phyloP scores from a whole-genome alignment of 176 grass and related monocot genomes.

The Avena insularis region DNA sequence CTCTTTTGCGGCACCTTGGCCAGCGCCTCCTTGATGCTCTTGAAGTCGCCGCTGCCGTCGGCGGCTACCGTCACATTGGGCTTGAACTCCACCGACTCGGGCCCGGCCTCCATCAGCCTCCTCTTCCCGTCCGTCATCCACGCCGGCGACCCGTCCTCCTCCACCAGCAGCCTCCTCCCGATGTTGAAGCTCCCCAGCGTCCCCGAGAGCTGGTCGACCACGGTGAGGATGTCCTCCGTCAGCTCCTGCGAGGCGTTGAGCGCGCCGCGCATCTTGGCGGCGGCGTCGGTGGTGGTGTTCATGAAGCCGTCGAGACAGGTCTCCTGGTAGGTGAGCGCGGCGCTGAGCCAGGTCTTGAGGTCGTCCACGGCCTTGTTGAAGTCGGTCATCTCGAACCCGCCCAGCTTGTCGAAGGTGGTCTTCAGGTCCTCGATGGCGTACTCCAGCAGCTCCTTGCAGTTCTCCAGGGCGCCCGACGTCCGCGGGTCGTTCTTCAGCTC shows the following conservation, averaged over 20 bases:
- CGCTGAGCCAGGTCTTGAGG: slow-evolving; percentile 83
- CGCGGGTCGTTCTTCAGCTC: slow-evolving; percentile 64
- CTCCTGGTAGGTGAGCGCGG: slow-evolving; percentile 78
- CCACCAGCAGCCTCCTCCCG: slow-evolving; percentile 45
- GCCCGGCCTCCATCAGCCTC: slow-evolving; percentile 32
- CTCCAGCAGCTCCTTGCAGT: slow-evolving; percentile 83
- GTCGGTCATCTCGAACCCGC: slow-evolving; percentile 66
- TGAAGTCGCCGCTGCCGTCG: slow-evolving; percentile 72
- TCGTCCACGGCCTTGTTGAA: slow-evolving; percentile 67
- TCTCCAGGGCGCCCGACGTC: slow-evolving; percentile 63
- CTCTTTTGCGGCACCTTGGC: slow-evolving; percentile 47
- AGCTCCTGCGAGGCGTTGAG: slow-evolving; percentile 78
- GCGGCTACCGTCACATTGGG: slow-evolving; percentile 67
- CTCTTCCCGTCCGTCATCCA: slow-evolving; percentile 36
- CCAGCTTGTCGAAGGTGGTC: slow-evolving; percentile 63
- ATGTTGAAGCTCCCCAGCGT: slow-evolving; percentile 49
- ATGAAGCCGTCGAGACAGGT: slow-evolving; percentile 83
- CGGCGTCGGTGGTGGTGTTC: slow-evolving; percentile 65
- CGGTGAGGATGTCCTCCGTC: slow-evolving; percentile 75
- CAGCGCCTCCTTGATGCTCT: slow-evolving; percentile 62
- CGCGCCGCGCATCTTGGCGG: slow-evolving; percentile 60
- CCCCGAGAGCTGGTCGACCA: slow-evolving; percentile 60
- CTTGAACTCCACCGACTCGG: slow-evolving; percentile 30
- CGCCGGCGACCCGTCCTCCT: slow-evolving; percentile 11
- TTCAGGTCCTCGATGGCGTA: slow-evolving; percentile 78